phyloP scores from a whole-genome alignment of 2,329 filamentous ascomycete species.

The Penicillium fuscoglaucum region DNA sequence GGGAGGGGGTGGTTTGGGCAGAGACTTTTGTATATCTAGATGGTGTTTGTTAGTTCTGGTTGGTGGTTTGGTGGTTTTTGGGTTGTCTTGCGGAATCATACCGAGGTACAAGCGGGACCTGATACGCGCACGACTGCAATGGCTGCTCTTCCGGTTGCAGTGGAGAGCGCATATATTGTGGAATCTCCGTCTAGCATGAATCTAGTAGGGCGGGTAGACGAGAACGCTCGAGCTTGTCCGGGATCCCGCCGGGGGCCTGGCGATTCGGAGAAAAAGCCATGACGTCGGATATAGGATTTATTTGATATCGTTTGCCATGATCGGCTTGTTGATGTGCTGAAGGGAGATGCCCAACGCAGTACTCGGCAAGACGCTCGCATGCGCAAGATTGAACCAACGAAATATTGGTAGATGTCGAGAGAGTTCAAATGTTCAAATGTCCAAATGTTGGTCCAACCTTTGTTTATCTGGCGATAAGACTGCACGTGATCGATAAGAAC shows the following conservation, averaged over 20 bases:
- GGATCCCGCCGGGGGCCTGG: slow-evolving; percentile 1
- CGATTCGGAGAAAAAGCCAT: slow-evolving; percentile 10
- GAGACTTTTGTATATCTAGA: slow-evolving; percentile 63
- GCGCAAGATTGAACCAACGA: slow-evolving; percentile 21
- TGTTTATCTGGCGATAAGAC: not conserved
- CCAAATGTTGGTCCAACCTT: not conserved
- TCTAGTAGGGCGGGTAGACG: slow-evolving; percentile 11
- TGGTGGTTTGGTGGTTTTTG: not conserved
- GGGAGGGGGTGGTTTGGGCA: slow-evolving; percentile 58
- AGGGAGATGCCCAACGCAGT: slow-evolving; percentile 29
- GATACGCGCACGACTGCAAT: slow-evolving; percentile 90
- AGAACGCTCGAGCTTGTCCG: slow-evolving; percentile 25
- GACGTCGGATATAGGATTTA: slow-evolving; percentile 15
- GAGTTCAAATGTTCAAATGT: not conserved
- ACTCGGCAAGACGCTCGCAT: slow-evolving; percentile 33
- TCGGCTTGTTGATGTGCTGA: slow-evolving; percentile 28
- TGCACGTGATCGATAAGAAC: slow-evolving; percentile 1
- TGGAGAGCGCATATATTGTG: slow-evolving; percentile 92
- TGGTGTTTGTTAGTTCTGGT: not conserved
- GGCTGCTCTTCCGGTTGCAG: slow-evolving; percentile 78
- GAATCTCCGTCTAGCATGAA: slow-evolving; percentile 34
- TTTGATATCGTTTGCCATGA: slow-evolving; percentile 4
- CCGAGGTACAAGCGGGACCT: slow-evolving; percentile 70
- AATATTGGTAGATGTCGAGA: slow-evolving; percentile 2
- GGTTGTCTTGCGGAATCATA: slow-evolving; percentile 38